phyloP scores from a whole-genome alignment of 2,329 filamentous ascomycete species.

The Colletotrichum higginsianum region DNA sequence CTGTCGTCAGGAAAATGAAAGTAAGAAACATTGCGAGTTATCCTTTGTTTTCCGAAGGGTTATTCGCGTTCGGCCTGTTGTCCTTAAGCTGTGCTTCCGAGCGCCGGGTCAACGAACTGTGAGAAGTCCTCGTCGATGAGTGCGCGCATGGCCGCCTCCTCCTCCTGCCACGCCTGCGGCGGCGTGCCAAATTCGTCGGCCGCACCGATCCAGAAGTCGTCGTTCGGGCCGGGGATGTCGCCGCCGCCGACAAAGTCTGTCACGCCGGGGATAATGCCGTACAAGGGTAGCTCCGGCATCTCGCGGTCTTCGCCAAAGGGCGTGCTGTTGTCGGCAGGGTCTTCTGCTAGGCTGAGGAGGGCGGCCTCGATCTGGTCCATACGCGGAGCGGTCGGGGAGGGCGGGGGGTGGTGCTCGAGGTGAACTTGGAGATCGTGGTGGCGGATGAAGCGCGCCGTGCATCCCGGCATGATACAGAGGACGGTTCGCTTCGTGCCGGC shows the following conservation, averaged over 20 bases:
- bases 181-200: conserved; percentile 49
- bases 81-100: conserved; percentile 25
- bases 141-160: conserved; percentile 61
- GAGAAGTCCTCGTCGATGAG: conserved; percentile 48
- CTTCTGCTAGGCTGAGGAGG: conserved; percentile 42
- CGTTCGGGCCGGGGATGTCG: conserved; percentile 24
- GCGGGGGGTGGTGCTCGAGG: conserved; percentile 52
- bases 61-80: not conserved
- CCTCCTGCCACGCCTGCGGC: conserved; percentile 57
- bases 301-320: conserved; percentile 31
- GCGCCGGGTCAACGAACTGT: conserved; percentile 40
- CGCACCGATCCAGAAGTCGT: conserved; percentile 51
- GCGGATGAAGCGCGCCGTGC: conserved; percentile 63
- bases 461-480: conserved; percentile 59
- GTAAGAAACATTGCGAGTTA: conserved; percentile 2
- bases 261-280: conserved; percentile 37
- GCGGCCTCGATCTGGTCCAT: conserved; percentile 41
- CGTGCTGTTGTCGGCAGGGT: conserved; percentile 18
- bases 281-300: conserved; percentile 41
- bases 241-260: conserved; percentile 13
- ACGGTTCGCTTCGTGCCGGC: conserved; percentile 61
- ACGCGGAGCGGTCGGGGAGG: conserved; percentile 9
- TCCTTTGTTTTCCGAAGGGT: not conserved
- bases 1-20: conserved; percentile 18
- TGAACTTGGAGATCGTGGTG: conserved; percentile 66